Base-by-base conservation (phyloP, 371 early-diverging fungal species). In the Rhizopus sp. region DNA sequence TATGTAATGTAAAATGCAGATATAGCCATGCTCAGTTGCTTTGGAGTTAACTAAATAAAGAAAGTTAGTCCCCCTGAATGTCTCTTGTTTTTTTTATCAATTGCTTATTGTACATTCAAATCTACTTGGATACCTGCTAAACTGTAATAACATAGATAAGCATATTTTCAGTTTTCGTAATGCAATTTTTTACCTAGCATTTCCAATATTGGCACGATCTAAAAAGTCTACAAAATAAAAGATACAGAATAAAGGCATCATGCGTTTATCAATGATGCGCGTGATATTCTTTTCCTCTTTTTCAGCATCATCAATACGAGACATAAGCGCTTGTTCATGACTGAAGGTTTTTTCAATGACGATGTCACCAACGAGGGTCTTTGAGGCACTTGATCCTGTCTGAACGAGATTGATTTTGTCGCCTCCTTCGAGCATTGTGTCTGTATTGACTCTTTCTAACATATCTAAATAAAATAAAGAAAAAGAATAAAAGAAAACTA, bases 181-280 rank as follows among this genome's bases (percentile, higher is more conserved):
- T 7, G 49, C 29, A 41, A 29, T 37, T 34, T 5, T 42, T 52
- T 68, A 73, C 74, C 71, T 69, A 38, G 77, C 74, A 55, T 69
- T 76, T 29, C 80, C 80, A 13, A 79, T 75, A 56, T 79, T 79
- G 15, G 71, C 72, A 29, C 80, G 70, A 65, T 79, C 80, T 29
- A 76, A 63, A 5, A 69, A 75, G 47, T 70, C 69, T 6, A 77
- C 45, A 55, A 79, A 79, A 51, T 79, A 79, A 41, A 79, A 65
- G 9, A 77, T 61, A 57, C 72, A 74, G 55, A 74, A 72, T 48
- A 77, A 69, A 5, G 76, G 77, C 42, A 77, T 62, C 39, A 79
- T 74, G 9, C 63, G 69, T 63, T 53, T 56, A 55, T 79, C 80
- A 68, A 64, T 53, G 62, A 68, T 39, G 57, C 50, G 41, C 53